Evolutionary conservation across 208 protist species (phyloP), one percentile per base, ranked within the genome.

Genomic region (Trypanosoma lewisi): DNA sequence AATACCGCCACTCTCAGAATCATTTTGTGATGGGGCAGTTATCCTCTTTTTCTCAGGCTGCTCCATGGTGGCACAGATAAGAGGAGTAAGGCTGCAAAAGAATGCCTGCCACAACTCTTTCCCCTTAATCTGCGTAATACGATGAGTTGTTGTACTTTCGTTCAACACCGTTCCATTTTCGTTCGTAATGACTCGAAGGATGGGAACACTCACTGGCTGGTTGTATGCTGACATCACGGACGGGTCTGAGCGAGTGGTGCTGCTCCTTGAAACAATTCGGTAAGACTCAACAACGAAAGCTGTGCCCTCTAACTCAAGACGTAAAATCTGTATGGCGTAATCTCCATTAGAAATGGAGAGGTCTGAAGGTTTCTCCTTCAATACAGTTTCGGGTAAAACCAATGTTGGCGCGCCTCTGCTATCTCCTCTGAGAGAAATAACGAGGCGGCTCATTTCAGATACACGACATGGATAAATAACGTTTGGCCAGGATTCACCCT

Each of bases 241-340:
- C 2, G 54, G 41, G 11, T 34, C 31, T 23, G 69, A 66, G 14
- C 68, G 64, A 14, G 23, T 6, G 23, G 44, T 6, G 2, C n/a
- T n/a, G n/a, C 9, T 42, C 33, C n/a, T 4, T 2, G 17, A 14
- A 52, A 72, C 56, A 30, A 65, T 2, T 39, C 52, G 50, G 33
- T 87, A 87, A 4, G 64, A 67, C 53, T 87, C 81, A 36, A 83
- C 56, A 53, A 70, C 53, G 17, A 81, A 73, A 7, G 67, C 64
- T 3, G 81, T 83, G 9, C 77, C 81, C 23, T 81, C 67, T 19
- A 80, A 49, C 19, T 87, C 70, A 49, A 77, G 78, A 34, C 76
- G 77, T 1, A 68, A 77, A 12, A 64, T 54, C 25, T 51, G 51
- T n/a, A 80, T 42, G 42, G 69, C 49, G 25, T 70, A 65, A 25